Base-by-base conservation (phyloP, 169 alveolate genomes). In the Cryptosporidium canis region DNA sequence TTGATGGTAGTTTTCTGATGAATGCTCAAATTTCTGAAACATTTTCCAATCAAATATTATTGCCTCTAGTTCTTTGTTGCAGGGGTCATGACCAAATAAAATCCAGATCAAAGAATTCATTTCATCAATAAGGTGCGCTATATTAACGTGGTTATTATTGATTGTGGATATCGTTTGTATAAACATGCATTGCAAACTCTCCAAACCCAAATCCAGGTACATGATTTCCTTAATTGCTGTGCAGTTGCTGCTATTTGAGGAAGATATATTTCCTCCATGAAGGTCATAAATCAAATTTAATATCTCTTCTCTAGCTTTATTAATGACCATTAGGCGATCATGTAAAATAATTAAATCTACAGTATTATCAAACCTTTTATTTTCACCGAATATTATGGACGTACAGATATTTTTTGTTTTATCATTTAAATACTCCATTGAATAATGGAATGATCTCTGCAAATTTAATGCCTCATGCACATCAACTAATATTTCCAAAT, bases 381-480 rank as follows among this genome's bases (percentile, higher is more conserved):
- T 29, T 33, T 77, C 72, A 9, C 87, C 87, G 58, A 41, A 77
- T 43, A 77, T 39, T 39, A 77, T 58, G 3, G 87, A 77, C 1
- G 63, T 35, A 24, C 87, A 77, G 7, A 41, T 43, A 77, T 61
- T 61, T 77, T 77, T 71, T 45, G 55, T 39, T 43, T 83, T 92
- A 11, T 64, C 90, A 33, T 91, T 91, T 51, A 93, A 41, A 47
- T 85, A 91, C 33, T 83, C 67, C 58, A 85, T 91, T 44, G 94
- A 92, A 64, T 90, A 90, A 21, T 94, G 93, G 67, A 84, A 71
- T 58, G 92, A 85, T 66, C 90, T 90, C 24, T 87, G 85, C 56
- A 94, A 85, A 83, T 94, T 95, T 7, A 85, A 90, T 33, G 94
- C 87, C 37, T 93, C 93, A 66, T 94, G 97, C 33, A 94, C 94